phyloP scores from a whole-genome alignment of 1,284 basidiomycete genomes.

The Pyrrhoderma noxium region DNA sequence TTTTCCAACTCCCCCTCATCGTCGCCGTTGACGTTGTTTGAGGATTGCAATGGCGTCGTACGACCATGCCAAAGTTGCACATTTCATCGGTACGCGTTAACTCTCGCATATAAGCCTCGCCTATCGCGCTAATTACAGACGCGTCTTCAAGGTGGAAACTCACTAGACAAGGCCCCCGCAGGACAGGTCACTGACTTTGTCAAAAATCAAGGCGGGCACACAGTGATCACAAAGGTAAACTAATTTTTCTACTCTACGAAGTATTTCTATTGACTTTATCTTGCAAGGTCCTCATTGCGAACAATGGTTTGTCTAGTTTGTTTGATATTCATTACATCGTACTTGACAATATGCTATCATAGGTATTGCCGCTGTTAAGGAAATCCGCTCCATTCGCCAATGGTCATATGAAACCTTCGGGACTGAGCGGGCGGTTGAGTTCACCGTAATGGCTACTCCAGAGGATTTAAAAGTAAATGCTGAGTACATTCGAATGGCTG shows the following conservation, averaged over 20 bases:
- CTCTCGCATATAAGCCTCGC: conserved; percentile 11
- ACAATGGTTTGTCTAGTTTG: conserved; percentile 67
- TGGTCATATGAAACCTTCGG: conserved; percentile 99
- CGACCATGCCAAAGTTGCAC: conserved; percentile 74
- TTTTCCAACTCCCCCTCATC: background rate
- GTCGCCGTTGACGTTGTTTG: background rate
- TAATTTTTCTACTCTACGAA: background rate
- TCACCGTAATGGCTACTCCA: conserved; percentile 99
- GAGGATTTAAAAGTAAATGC: conserved; percentile 99
- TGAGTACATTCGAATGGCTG: conserved; percentile 99
- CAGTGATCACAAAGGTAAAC: conserved; percentile 94
- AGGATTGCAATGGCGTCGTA: conserved; percentile 48
- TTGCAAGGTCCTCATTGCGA: conserved; percentile 85
- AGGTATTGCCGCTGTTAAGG: conserved; percentile 99
- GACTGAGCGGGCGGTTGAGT: conserved; percentile 91
- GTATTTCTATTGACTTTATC: background rate
- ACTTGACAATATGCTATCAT: conserved; percentile 8
- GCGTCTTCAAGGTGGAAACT: conserved; percentile 82
- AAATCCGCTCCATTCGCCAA: conserved; percentile 97
- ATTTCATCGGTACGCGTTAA: conserved; percentile 68
- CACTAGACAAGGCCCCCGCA: conserved; percentile 75
- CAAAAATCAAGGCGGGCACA: conserved; percentile 87
- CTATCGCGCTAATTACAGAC: conserved; percentile 30
- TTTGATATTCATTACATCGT: background rate
- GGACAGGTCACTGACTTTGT: conserved; percentile 90